Evolutionary conservation across 257 asterid species (phyloP).

Genomic region (Cordia subcordata): DNA sequence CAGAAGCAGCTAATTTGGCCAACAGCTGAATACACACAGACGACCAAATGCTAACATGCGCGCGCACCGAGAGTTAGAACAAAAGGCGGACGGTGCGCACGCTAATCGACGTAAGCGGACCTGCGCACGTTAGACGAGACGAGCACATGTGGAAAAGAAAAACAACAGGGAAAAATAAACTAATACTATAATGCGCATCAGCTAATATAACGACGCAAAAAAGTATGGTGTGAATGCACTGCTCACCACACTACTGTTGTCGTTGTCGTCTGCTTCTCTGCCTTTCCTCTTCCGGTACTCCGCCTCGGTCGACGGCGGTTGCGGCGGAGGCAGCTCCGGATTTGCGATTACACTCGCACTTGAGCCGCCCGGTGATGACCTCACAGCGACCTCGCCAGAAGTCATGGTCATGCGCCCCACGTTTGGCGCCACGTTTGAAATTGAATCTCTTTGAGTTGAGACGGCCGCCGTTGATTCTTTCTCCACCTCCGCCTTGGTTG

Average conservation of each 20-base stretch:
- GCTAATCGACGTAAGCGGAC: no score
- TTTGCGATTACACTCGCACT: conserved; percentile 44
- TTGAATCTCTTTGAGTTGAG: conserved; percentile 31
- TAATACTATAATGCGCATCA: no score
- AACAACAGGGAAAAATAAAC: no score
- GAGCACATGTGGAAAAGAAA: background rate
- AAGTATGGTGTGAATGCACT: no score
- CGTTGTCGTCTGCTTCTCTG: conserved; percentile 46
- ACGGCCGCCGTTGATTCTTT: conserved; percentile 37
- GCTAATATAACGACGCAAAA: background rate
- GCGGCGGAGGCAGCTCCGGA: conserved; percentile 29
- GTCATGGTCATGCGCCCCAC: conserved; percentile 18
- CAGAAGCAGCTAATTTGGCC: background rate
- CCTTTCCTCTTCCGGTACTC: conserved; percentile 64
- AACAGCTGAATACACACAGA: background rate
- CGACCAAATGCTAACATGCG: background rate
- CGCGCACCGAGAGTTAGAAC: background rate
- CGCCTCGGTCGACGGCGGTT: conserved; percentile 2
- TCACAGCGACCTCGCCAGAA: conserved; percentile 16
- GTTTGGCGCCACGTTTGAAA: conserved; percentile 8
- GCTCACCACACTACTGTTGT: conserved; percentile 63
- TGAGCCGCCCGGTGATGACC: conserved; percentile 61
- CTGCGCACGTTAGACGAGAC: background rate
- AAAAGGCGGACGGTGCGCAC: background rate
- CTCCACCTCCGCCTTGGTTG: conserved; percentile 13